Conservation (phyloP, 441 rosid species). For the Euphorbia celastroides region DNA sequence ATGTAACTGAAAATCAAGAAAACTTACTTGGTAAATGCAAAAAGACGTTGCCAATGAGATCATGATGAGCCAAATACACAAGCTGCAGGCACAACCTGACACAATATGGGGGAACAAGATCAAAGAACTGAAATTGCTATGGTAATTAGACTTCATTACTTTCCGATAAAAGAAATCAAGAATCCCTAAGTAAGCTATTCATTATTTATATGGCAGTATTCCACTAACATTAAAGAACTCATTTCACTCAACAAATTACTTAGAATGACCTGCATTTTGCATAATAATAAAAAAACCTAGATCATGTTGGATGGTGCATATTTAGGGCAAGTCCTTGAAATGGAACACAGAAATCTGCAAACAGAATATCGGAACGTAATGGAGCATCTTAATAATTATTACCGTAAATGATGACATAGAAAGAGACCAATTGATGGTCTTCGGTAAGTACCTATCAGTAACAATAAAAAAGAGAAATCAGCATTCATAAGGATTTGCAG, state of each 20-base stretch:
- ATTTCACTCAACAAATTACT: constrained; percentile 1
- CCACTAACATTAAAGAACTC: not conserved
- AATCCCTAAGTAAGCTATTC: not conserved
- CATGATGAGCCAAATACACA: constrained; percentile 68
- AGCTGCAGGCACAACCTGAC: constrained; percentile 64
- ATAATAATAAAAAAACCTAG: not conserved
- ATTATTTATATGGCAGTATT: not conserved
- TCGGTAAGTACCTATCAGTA: constrained; percentile 43
- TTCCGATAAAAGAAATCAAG: not conserved
- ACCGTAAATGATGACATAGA: constrained; percentile 77
- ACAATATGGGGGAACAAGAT: constrained; percentile 16
- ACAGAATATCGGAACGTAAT: not conserved
- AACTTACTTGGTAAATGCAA: constrained; percentile 51
- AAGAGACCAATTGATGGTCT: constrained; percentile 65
- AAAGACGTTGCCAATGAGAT: constrained; percentile 63
- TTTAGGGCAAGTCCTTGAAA: not conserved
- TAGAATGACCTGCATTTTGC: not conserved
- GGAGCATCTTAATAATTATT: constrained; percentile 19
- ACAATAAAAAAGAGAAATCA: constrained; percentile 13
- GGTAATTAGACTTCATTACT: not conserved
- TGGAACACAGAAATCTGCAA: not conserved
- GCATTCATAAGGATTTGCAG: not conserved
- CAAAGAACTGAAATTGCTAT: not conserved
- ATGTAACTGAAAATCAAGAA: constrained; percentile 6
- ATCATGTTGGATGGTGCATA: not conserved